Conservation (phyloP, 192 early-diverging fungal genomes). For the Linderina pennispora region DNA sequence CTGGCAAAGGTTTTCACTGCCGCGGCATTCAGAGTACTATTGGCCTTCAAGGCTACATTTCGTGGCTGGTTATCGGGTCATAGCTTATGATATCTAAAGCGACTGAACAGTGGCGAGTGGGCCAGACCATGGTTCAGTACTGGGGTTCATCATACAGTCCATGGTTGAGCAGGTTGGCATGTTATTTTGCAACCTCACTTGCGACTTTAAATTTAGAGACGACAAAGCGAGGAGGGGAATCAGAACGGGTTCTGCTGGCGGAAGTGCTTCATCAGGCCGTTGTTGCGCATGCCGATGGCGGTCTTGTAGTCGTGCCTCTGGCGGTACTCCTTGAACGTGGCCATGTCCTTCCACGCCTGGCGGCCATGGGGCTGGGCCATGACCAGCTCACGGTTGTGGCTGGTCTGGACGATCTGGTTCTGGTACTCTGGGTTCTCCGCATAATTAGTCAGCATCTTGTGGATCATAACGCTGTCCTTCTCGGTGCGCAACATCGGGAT, state of each 20-base stretch:
- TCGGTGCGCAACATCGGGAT: slow-evolving; percentile 51
- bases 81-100: too few relatives aligned
- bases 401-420: slow-evolving; percentile 23
- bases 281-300: slow-evolving; percentile 64
- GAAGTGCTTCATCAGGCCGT: slow-evolving; percentile 85
- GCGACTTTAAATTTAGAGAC: too few relatives aligned
- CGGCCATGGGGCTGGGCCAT: slow-evolving; percentile 31
- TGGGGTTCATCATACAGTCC: too few relatives aligned
- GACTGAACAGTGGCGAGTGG: too few relatives aligned
- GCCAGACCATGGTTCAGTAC: too few relatives aligned
- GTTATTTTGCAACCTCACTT: too few relatives aligned
- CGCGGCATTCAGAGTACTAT: too few relatives aligned
- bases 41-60: too few relatives aligned
- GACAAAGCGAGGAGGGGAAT: too few relatives aligned
- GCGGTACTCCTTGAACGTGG: slow-evolving; percentile 57
- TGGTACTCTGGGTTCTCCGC: slow-evolving; percentile 26
- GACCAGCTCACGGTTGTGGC: slow-evolving; percentile 33
- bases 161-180: too few relatives aligned
- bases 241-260: slow-evolving; percentile 72
- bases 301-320: slow-evolving; percentile 56
- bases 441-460: slow-evolving; percentile 72
- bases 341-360: slow-evolving; percentile 35
- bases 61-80: too few relatives aligned
- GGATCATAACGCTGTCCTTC: slow-evolving; percentile 72
- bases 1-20: too few relatives aligned